These are phyloP conservation scores for Aspergillus conjunctus DNA, from an alignment of 495 filamentous ascomycete species.

Conservation along the genomic window DNA sequence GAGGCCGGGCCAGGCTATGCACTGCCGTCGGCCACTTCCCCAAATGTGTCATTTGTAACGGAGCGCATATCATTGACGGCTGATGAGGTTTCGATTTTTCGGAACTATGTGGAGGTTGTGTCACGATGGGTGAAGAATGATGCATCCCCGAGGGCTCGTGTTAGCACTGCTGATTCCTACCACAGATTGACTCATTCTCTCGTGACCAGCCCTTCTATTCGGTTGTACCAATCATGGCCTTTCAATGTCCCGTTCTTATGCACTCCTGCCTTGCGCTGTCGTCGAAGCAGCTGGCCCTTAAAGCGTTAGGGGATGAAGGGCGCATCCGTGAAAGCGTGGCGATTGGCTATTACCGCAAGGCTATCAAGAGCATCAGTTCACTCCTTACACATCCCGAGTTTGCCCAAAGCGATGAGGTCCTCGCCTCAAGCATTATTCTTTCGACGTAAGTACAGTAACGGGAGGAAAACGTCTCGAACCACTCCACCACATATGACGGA, in stretches of 20 bases:
- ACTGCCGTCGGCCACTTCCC: neutral
- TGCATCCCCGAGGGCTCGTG: neutral
- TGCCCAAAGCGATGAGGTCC: constrained; percentile 6
- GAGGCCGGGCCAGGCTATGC: neutral
- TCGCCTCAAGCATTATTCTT: constrained; percentile 16
- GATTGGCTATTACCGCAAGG: constrained; percentile 7
- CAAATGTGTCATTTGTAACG: neutral
- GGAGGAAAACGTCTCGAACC: no score
- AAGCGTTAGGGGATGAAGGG: neutral
- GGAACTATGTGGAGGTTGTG: constrained; percentile 10
- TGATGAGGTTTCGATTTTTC: constrained; percentile 1
- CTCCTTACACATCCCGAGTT: constrained; percentile 3
- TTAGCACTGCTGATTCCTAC: neutral
- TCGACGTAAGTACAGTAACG: constrained; percentile 1
- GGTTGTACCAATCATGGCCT: constrained; percentile 3
- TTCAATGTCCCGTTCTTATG: constrained; percentile 11
- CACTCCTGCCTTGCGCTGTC: constrained; percentile 12
- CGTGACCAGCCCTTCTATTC: constrained; percentile 16
- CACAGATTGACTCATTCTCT: constrained; percentile 12
- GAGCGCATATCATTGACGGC: constrained; percentile 2
- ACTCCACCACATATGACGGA: no score
- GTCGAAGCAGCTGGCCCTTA: constrained; percentile 4
- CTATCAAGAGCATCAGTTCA: constrained; percentile 4
- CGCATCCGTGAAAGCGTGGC: neutral
- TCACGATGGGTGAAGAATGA: constrained; percentile 11